Conservation (phyloP, 768 basidiomycete genomes). For the Piloderma croceum region DNA sequence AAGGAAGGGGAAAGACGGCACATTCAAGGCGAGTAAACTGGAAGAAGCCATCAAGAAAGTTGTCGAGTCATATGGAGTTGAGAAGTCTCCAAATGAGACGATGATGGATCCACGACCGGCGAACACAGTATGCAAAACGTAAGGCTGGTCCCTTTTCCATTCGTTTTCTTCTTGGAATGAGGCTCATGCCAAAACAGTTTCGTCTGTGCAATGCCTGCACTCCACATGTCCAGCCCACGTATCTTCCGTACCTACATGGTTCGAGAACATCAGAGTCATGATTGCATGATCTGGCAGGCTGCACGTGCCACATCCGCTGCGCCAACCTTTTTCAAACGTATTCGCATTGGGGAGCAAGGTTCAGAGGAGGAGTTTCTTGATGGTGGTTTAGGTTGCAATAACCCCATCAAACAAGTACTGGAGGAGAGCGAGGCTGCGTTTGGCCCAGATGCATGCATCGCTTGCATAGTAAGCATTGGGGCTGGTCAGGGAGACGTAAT, state of each 20-base stretch:
- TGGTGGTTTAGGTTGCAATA: constrained; percentile 14
- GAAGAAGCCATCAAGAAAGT: not conserved
- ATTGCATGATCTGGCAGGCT: constrained; percentile 25
- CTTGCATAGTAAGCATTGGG: constrained; percentile 2
- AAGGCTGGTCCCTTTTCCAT: not conserved
- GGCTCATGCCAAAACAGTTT: constrained; percentile 1
- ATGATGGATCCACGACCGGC: not conserved
- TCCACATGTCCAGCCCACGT: not conserved
- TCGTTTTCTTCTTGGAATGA: not conserved
- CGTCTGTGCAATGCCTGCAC: constrained; percentile 2
- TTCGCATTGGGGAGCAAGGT: constrained; percentile 9
- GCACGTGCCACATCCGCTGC: constrained; percentile 26
- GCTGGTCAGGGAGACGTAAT: not conserved
- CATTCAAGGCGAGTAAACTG: not conserved
- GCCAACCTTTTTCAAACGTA: constrained; percentile 19
- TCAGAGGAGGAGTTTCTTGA: constrained; percentile 6
- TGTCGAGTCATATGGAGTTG: not conserved
- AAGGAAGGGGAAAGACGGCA: not conserved
- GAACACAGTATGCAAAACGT: not conserved
- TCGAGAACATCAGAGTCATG: not conserved
- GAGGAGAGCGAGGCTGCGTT: not conserved
- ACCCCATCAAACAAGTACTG: constrained; percentile 2
- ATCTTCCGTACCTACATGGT: constrained; percentile 2
- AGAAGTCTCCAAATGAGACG: not conserved
- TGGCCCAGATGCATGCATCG: not conserved